Evolutionary conservation across 2,329 filamentous ascomycete genomes (phyloP).

Genomic region (Fusarium sp.): DNA sequence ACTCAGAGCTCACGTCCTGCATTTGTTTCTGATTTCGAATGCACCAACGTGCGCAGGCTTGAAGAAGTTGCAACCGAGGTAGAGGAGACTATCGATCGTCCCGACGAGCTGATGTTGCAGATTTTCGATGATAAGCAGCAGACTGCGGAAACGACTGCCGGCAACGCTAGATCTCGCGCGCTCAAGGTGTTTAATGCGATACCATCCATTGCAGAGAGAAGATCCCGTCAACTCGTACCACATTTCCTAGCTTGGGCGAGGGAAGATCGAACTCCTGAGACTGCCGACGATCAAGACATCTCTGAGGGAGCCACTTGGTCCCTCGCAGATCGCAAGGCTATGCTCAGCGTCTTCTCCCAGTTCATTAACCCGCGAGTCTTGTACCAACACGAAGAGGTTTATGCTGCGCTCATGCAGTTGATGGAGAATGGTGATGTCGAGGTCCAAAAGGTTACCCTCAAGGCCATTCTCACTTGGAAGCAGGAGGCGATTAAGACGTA

Average conservation of each 20-base stretch:
- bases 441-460: conserved; percentile 86
- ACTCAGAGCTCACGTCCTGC: conserved; percentile 53
- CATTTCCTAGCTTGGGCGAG: conserved; percentile 86
- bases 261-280: conserved; percentile 58
- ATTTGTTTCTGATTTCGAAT: conserved; percentile 82
- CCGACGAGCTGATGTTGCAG: conserved; percentile 70
- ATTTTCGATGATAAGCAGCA: conserved; percentile 75
- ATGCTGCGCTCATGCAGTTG: conserved; percentile 78
- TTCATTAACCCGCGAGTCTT: conserved; percentile 90
- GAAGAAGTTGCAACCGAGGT: conserved; percentile 64
- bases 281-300: conserved; percentile 53
- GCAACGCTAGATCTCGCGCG: conserved; percentile 79
- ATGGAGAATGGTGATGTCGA: conserved; percentile 91
- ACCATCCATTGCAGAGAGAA: conserved; percentile 85
- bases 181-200: conserved; percentile 81
- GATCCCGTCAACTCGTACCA: conserved; percentile 86
- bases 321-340: conserved; percentile 83
- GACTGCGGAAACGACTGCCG: conserved; percentile 62
- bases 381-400: conserved; percentile 82
- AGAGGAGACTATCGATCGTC: conserved; percentile 65
- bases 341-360: conserved; percentile 84
- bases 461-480: conserved; percentile 92
- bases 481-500: conserved; percentile 80
- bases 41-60: conserved; percentile 77
- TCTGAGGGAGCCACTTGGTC: conserved; percentile 69